Conservation (phyloP, 2,329 filamentous ascomycete genomes). For the Nemania sp. region DNA sequence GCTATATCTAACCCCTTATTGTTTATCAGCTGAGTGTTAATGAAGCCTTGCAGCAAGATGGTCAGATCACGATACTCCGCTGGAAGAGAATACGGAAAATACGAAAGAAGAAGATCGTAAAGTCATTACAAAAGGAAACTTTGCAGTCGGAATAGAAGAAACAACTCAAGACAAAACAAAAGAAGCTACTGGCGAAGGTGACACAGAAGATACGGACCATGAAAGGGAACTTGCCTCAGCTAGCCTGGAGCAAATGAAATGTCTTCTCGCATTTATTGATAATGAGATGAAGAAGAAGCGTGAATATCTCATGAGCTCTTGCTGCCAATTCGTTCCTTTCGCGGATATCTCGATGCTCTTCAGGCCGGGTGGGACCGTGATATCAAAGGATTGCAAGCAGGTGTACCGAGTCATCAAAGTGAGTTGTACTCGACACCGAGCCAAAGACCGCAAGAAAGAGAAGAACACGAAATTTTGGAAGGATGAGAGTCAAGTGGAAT, state of each 20-base stretch:
- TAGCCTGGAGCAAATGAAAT: not conserved
- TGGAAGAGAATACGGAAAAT: not conserved
- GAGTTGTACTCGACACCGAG: slow-evolving; percentile 5
- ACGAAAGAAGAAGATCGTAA: not conserved
- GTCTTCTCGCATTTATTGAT: slow-evolving; percentile 4
- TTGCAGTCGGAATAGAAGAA: too few species aligned
- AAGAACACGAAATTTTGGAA: not conserved
- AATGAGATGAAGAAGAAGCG: not conserved
- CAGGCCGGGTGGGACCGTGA: not conserved
- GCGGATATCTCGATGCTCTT: slow-evolving; percentile 7
- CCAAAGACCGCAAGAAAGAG: not conserved
- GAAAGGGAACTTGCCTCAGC: not conserved
- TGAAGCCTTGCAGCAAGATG: not conserved
- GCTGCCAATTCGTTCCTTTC: slow-evolving; percentile 2
- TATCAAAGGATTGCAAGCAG: slow-evolving; percentile 3
- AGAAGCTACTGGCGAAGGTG: too few species aligned
- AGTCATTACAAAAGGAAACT: too few species aligned
- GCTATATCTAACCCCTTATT: not conserved
- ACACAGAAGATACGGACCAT: not conserved
- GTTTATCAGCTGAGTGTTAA: not conserved
- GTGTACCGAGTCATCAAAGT: slow-evolving; percentile 1
- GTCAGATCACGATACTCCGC: not conserved
- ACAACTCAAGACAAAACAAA: too few species aligned
- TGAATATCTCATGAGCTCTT: not conserved
- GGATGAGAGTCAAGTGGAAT: not conserved